Evolutionary conservation across 208 protist species (phyloP).

Genomic region (Trypanosoma vivax): DNA sequence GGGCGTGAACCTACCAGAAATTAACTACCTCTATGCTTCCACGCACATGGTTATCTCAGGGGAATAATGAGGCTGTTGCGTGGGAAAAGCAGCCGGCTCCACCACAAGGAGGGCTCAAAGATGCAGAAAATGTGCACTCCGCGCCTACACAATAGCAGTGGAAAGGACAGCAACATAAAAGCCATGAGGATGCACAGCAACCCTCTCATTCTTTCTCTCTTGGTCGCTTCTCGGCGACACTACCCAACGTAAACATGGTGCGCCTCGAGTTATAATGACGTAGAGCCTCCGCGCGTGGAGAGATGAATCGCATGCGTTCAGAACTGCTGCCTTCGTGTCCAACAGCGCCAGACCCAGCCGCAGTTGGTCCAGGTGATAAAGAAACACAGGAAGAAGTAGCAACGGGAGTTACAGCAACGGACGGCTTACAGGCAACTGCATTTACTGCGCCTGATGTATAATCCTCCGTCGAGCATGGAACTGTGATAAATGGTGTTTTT

Average conservation of each 20-base stretch:
- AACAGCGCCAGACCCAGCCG: background rate
- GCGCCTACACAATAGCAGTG: background rate
- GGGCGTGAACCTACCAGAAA: too few relatives aligned
- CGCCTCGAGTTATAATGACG: conserved; percentile 17
- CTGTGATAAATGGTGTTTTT: too few relatives aligned
- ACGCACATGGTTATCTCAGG: too few relatives aligned
- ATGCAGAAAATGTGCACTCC: too few relatives aligned
- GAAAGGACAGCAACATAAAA: background rate
- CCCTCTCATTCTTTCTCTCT: background rate
- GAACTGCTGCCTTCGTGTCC: background rate
- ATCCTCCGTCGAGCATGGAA: too few relatives aligned
- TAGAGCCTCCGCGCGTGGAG: conserved; percentile 15
- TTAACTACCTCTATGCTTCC: too few relatives aligned
- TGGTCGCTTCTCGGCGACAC: conserved; percentile 5
- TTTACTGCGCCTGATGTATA: too few relatives aligned
- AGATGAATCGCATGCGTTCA: background rate
- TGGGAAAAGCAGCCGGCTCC: too few relatives aligned
- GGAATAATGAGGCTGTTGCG: too few relatives aligned
- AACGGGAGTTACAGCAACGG: background rate
- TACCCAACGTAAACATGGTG: conserved; percentile 13
- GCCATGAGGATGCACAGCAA: background rate
- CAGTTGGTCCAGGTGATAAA: background rate
- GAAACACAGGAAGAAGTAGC: background rate
- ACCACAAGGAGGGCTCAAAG: too few relatives aligned
- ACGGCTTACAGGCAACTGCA: background rate